Base-by-base conservation (phyloP, 2,329 filamentous ascomycete species). In the Venturia pyrina region DNA sequence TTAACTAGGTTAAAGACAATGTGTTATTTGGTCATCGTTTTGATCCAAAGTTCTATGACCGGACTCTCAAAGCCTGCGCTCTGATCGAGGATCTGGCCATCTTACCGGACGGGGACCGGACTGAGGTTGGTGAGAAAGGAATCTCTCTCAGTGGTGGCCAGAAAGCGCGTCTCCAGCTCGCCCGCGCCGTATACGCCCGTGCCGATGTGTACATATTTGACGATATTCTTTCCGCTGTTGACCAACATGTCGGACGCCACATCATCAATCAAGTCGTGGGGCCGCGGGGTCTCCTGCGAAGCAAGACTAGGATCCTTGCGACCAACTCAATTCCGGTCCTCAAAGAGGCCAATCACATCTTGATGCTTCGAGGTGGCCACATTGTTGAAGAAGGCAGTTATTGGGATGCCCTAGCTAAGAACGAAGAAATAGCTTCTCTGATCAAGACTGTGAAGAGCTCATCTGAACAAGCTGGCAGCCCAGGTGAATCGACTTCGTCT, bases 191-290 rank as follows among this genome's bases (percentile, higher is more conserved):
- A 5, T 67, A 67, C 37, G 48, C 66, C 7, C 62, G 66, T 21
- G 44, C 61, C 3, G 48, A 62, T 13, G 46, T 66, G 1, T 63
- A 64, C 28, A 28, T 67, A 10, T 48, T 67, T 15, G 66, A 67
- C 50, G 66, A 67, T 43, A 61, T 67, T 19, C 40, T 67, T 8
- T 67, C 66, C 21, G 66, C 53, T 24, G 41, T 67, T 15, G 66
- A 67, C 32, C 63, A 65, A 37, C 63, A 65, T 34, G 92, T 96
- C 66, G 93, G 92, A 62, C 85, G 89, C 68, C 92, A 96, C 77
- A 85, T 97, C 67, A 96, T 96, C 71, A 89, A 96, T 73, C 89
- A 92, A 68, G 92, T 96, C 0, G 84, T 97, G 50, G 92, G 92
- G 17, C 81, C 87, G 4, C 86, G 86, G 67, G 92, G 92, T 69